phyloP scores from a whole-genome alignment of 371 early-diverging fungal genomes.

The Mortierella sp. region DNA sequence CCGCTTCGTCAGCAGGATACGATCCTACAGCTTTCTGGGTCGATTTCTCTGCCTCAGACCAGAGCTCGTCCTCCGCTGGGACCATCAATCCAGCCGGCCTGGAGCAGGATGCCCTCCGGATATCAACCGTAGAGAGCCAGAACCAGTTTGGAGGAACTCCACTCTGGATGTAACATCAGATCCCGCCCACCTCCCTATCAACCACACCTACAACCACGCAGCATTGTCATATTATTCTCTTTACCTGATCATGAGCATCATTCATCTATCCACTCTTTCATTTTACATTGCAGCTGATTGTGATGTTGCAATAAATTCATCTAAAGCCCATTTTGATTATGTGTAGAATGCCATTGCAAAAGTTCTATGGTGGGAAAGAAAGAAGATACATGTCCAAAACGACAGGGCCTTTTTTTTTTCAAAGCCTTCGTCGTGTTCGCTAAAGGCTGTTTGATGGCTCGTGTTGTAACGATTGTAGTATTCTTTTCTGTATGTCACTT shows the following conservation, averaged over 20 bases:
- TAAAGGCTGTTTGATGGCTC: too few species aligned
- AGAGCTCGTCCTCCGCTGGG: slow-evolving; percentile 1
- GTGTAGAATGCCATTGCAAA: too few species aligned
- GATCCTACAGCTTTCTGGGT: slow-evolving; percentile 45
- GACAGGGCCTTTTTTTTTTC: too few species aligned
- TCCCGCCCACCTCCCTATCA: background rate
- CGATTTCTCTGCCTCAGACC: slow-evolving; percentile 31
- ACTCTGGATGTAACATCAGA: slow-evolving; percentile 22
- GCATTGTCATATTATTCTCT: slow-evolving; percentile 1
- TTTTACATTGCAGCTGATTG: too few species aligned
- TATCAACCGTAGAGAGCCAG: slow-evolving; percentile 14
- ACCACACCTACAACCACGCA: background rate
- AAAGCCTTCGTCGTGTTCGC: too few species aligned
- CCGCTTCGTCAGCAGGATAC: slow-evolving; percentile 13
- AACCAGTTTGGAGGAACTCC: slow-evolving; percentile 15
- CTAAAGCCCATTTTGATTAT: too few species aligned
- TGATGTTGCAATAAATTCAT: too few species aligned
- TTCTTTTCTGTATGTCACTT: too few species aligned
- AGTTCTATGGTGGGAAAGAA: background rate
- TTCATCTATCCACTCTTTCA: too few species aligned
- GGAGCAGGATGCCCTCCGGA: slow-evolving; percentile 21
- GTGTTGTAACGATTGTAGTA: too few species aligned
- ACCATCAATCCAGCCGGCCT: slow-evolving; percentile 16
- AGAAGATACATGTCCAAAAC: background rate
- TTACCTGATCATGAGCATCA: background rate